Conservation (phyloP, 208 protist genomes). For the Leishmania turanica region DNA sequence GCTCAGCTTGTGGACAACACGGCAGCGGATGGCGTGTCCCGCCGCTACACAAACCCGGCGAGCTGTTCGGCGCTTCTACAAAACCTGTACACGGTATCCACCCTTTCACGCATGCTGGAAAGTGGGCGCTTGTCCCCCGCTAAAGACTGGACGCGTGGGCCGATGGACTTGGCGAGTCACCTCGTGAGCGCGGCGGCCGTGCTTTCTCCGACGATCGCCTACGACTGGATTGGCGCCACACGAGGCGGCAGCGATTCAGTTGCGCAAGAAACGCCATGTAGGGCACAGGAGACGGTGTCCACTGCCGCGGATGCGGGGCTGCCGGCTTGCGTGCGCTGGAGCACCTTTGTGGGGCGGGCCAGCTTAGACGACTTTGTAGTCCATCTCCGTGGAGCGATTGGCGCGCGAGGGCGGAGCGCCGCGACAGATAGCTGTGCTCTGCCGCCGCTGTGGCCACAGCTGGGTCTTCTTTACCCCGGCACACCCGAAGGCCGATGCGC, state of each 20-base stretch:
- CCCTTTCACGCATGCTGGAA: not conserved
- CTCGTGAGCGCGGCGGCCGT: constrained; percentile 12
- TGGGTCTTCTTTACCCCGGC: not conserved
- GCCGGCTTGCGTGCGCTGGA: constrained; percentile 15
- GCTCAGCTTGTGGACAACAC: not conserved
- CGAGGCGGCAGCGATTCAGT: not conserved
- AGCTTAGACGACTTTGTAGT: constrained; percentile 6
- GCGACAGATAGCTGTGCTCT: not conserved
- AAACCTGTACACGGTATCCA: not conserved
- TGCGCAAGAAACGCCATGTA: not conserved
- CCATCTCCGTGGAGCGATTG: not conserved
- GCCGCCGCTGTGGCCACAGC: constrained; percentile 32
- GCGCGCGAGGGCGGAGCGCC: not conserved
- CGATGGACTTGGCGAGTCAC: not conserved
- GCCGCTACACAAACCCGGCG: not conserved
- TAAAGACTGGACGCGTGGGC: not conserved
- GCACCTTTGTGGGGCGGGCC: constrained; percentile 4
- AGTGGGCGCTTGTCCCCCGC: not conserved
- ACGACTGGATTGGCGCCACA: constrained; percentile 21
- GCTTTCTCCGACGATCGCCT: constrained; percentile 22
- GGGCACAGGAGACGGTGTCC: not conserved
- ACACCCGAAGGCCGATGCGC: not conserved
- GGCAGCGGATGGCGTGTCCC: not conserved
- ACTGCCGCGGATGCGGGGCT: not conserved
- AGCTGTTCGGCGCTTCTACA: not conserved